Percentiles rank a stretch among this genome's conserved stretches.
These are phyloP conservation scores for Monilinia aucupariae DNA, from an alignment of 2,329 filamentous ascomycete genomes.

Conservation along the genomic window DNA sequence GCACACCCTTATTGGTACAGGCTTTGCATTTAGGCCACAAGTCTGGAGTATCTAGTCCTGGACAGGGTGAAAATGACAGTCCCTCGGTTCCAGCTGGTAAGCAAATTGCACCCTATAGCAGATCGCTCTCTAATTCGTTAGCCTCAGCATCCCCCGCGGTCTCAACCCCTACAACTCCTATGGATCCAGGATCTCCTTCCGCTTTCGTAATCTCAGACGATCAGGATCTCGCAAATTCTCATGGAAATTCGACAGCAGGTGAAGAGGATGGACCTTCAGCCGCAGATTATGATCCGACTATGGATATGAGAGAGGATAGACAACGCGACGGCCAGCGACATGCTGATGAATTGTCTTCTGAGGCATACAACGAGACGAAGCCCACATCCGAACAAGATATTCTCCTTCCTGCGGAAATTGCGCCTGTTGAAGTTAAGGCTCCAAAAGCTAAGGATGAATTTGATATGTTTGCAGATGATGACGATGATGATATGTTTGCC, in stretches of 20 bases:
- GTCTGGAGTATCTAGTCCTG: slow-evolving; percentile 32
- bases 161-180: slow-evolving; percentile 36
- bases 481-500: slow-evolving; percentile 59
- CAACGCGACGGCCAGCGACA: slow-evolving; percentile 62
- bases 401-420: slow-evolving; percentile 37
- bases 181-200: slow-evolving; percentile 36
- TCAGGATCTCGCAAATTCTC: slow-evolving; percentile 59
- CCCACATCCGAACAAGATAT: slow-evolving; percentile 48
- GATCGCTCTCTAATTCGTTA: slow-evolving; percentile 19
- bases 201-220: slow-evolving; percentile 60
- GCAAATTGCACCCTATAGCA: slow-evolving; percentile 16
- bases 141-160: slow-evolving; percentile 29
- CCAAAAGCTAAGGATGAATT: slow-evolving; percentile 57
- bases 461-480: slow-evolving; percentile 86
- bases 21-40: slow-evolving; percentile 38
- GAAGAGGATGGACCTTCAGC: slow-evolving; percentile 74
- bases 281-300: slow-evolving; percentile 83
- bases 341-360: slow-evolving; percentile 49
- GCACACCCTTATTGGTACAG: slow-evolving; percentile 69
- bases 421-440: slow-evolving; percentile 36
- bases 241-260: slow-evolving; percentile 38
- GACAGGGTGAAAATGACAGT: slow-evolving; percentile 26
- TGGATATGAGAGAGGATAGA: slow-evolving; percentile 82
- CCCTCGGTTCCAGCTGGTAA: slow-evolving; percentile 37
- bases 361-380: slow-evolving; percentile 54